phyloP scores from a whole-genome alignment of 768 basidiomycete genomes.

The Tulasnella sp. region DNA sequence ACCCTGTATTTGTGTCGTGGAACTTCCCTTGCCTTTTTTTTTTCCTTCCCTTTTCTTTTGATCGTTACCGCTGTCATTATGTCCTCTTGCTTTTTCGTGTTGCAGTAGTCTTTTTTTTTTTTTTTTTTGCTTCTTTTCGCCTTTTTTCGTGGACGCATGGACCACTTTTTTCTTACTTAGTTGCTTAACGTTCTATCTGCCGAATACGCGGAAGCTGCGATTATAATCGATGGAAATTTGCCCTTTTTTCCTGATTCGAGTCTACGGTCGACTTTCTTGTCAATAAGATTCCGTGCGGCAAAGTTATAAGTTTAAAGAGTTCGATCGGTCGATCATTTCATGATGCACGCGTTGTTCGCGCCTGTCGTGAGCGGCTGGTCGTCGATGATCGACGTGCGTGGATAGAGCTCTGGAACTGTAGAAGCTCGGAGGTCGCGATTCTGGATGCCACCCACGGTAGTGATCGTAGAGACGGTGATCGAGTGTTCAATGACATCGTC shows the following conservation, averaged over 20 bases:
- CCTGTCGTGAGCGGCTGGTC: background rate
- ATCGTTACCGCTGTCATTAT: constrained; percentile 2
- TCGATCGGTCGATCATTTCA: background rate
- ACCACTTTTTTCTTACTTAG: background rate
- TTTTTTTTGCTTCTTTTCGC: background rate
- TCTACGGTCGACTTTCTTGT: background rate
- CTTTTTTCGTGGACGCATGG: background rate
- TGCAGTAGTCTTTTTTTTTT: background rate
- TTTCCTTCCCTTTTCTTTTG: background rate
- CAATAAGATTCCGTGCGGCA: background rate
- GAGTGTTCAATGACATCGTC: too few species aligned
- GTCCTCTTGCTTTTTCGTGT: background rate
- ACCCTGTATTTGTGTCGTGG: background rate
- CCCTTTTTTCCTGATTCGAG: background rate
- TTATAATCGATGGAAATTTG: background rate
- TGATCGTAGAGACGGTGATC: too few species aligned
- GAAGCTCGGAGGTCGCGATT: background rate
- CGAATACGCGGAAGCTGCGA: background rate
- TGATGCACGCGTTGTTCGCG: background rate
- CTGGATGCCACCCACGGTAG: too few species aligned
- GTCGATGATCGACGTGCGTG: background rate
- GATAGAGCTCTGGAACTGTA: background rate
- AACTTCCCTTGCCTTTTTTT: background rate
- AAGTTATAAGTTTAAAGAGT: background rate
- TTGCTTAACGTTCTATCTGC: background rate